Evolutionary conservation across 495 filamentous ascomycete genomes (phyloP).

Genomic region (Parathielavia appendiculata): DNA sequence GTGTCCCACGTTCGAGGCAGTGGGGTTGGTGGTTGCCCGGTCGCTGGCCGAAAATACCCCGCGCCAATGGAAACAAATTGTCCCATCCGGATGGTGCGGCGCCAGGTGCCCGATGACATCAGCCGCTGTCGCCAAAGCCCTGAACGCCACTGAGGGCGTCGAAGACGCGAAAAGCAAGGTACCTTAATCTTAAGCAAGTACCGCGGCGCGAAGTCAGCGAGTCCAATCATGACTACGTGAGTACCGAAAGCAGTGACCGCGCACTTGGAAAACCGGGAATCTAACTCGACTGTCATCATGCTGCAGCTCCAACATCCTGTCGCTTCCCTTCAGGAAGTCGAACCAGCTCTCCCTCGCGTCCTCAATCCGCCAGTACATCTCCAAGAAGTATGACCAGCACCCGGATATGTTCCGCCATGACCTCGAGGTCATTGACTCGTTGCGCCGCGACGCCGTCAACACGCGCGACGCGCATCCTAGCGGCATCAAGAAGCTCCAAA

Average conservation of each 20-base stretch:
- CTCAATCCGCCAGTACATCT: slow-evolving; percentile 94
- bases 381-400: slow-evolving; percentile 97
- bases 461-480: slow-evolving; percentile 85
- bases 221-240: slow-evolving; percentile 17
- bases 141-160: not conserved
- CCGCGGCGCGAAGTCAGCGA: not conserved
- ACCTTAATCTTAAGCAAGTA: not conserved
- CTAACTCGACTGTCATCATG: not conserved
- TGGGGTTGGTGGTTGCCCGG: slow-evolving; percentile 3
- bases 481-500: slow-evolving; percentile 78
- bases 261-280: too few relatives aligned
- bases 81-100: not conserved
- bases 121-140: not conserved
- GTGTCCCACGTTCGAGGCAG: too few relatives aligned
- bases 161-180: not conserved
- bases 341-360: slow-evolving; percentile 66
- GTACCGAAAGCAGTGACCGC: not conserved
- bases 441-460: slow-evolving; percentile 77
- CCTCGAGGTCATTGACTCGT: slow-evolving; percentile 75
- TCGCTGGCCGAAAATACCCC: not conserved
- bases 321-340: slow-evolving; percentile 82
- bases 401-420: slow-evolving; percentile 95
- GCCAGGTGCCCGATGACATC: slow-evolving; percentile 9
- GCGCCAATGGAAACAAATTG: slow-evolving; percentile 5
- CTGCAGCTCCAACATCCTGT: slow-evolving; percentile 42